Base-by-base conservation (phyloP, 2,329 filamentous ascomycete species). In the Paecilomyces niveus region DNA sequence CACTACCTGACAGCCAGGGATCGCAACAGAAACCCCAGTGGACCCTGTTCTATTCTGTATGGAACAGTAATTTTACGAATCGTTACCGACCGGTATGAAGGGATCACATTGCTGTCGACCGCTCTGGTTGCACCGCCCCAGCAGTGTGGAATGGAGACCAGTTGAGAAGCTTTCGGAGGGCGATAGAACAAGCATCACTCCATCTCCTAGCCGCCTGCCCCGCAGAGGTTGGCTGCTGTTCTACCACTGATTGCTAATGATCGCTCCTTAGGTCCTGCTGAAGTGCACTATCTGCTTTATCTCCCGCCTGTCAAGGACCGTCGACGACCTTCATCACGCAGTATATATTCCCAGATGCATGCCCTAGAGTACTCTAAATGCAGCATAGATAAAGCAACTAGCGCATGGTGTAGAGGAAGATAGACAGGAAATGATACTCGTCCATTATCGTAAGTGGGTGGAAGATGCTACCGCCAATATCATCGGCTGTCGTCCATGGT, bases 1-100 rank as follows among this genome's bases (percentile, higher is more conserved):
- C 69, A 66, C 68, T 11, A 13, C 15, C 39, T 45, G 57, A 56
- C 54, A 49, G 31, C 54, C 35, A n/a, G 11, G 31, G 32, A 55
- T 24, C 21, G 31, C 22, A 13, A 33, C 22, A 22, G 21, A 55
- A 33, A 39, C n/a, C 24, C 21, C 21, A 45, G 50, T 21, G 50
- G 26, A 13, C 7, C 50, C 50, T 11, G 50, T 52, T n/a, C 6
- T 15, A 7, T 13, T 10, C 4, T n/a, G 50, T 52, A 52, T 11
- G 54, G 32, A 18, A 31, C 32, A 18, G 53, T 39, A 24, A 22
- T 39, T 22, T 24, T 24, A 39, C 21, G 8, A 13, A 35, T 26
- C 18, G 11, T 39, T 22, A 35, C 54, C 54, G 35, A 13, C 54
- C 32, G 32, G 54, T 39, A 55, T 55, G 54, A 33, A 49, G 54